Base-by-base conservation (phyloP, 768 basidiomycete species). In the Boletus rex-veris region DNA sequence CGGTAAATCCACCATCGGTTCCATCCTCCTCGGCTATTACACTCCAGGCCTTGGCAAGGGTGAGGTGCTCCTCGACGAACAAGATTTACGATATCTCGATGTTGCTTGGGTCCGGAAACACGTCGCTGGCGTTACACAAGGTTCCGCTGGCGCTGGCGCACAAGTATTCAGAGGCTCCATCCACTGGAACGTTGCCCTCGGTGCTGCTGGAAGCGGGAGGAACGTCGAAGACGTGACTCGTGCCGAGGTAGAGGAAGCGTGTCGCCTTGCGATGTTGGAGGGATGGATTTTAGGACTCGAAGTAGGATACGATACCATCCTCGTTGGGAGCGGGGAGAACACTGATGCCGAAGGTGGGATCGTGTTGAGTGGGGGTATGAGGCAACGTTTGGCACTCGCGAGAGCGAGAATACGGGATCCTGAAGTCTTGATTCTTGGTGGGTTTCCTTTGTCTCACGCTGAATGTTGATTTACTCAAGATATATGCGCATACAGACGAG, bases 301-400 rank as follows among this genome's bases (percentile, higher is more conserved):
- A 0, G 79, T 86, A 4, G 92, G 93, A 1, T 98, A 98, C 60
- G 90, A 95, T 44, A 96, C 94, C 0, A 70, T 77, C 30, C 72
- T 98, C 3, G 58, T 50, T 26, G 67, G 68, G 9, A 62, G 59
- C 21, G 68, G 70, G 5, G 90, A 90, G 1, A 82, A 75, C 21
- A 31, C 19, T 24, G 43, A 43, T 16, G 35, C 45, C 12, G 64
- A 57, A 33, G 82, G 79, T 28, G 95, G 93, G 3, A 80, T 88
- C 3, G 83, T 80, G 41, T 71, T 95, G 60, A 92, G 90, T 58
- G 96, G 96, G 14, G 96, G 96, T 3, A 97, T 98, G 76, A 83
- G 83, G 61, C 96, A 99, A 73, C 73, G 96, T 9, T 66, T 99
- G 28, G 91, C 92, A 7, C 84, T 99, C 53, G 96, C 96, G 0